A percentile compares a stretch with the other conserved stretches of the same genome.
These are phyloP conservation scores for Verticillium alfalfae DNA, from an alignment of 2,329 filamentous ascomycete genomes.

Conservation along the genomic window DNA sequence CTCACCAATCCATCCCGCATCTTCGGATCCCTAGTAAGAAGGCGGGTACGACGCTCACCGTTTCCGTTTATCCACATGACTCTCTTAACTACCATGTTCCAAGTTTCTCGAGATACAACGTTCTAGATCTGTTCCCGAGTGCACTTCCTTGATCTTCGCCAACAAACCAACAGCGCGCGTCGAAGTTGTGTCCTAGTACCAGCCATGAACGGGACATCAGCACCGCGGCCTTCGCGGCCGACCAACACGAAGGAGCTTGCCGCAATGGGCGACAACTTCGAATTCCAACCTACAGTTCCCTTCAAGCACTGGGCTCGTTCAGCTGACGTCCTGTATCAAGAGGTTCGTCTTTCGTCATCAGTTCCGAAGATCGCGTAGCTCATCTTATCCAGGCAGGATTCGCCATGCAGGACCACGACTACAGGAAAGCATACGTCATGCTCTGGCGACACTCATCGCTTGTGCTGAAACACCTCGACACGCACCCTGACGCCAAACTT, in stretches of 20 bases:
- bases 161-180: not conserved
- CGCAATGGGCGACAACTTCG: constrained; percentile 69
- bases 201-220: constrained; percentile 19
- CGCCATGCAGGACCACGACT: constrained; percentile 80
- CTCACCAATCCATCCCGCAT: not conserved
- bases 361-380: constrained; percentile 4
- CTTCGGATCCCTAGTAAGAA: not conserved
- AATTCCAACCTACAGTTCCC: constrained; percentile 71
- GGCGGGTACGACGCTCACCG: too few relatives aligned
- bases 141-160: too few relatives aligned
- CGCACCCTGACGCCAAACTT: constrained; percentile 70
- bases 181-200: not conserved
- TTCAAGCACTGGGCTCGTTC: constrained; percentile 79
- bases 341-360: constrained; percentile 49
- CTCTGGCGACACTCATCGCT: constrained; percentile 85
- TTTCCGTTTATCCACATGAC: not conserved
- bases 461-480: constrained; percentile 68
- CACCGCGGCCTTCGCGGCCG: constrained; percentile 43
- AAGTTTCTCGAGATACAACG: not conserved
- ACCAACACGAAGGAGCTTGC: constrained; percentile 73
- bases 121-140: not conserved
- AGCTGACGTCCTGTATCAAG: constrained; percentile 71
- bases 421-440: constrained; percentile 83
- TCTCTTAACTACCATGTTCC: not conserved
- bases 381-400: constrained; percentile 61